Base-by-base conservation (phyloP, 306 rosid species). In the Rosa persica region DNA sequence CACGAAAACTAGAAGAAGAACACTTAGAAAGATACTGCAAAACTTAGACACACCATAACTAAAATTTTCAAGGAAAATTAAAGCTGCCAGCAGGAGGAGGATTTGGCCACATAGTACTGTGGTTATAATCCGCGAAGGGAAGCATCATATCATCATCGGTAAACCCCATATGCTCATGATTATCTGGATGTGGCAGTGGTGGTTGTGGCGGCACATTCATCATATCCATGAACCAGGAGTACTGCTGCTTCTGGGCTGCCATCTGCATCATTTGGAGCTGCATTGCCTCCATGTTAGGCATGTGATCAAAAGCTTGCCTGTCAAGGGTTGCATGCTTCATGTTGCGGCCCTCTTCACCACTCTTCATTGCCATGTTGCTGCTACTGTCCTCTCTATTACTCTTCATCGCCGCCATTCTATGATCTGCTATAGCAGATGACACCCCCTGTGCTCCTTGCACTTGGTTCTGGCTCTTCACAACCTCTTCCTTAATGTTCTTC, bases 81-180 rank as follows among this genome's bases (percentile, higher is more conserved):
- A 25, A 74, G 15, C 70, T 3, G n/a, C 12, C 10, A 58, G 36
- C 65, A 62, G 16, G 39, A 62, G 67, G 42, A 12, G 72, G 80
- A 62, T 44, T 78, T 3, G 82, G 58, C 83, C 80, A 74, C 47
- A 79, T 60, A 19, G 73, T 23, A 62, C 64, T 49, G 48, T 40
- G 57, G 69, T 12, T 64, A 11, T 34, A 71, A 27, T 84, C 80
- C 8, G 36, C 78, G 16, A 67, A 75, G 2, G 77, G 68, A 39
- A 72, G 44, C 19, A 79, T 47, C 77, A 80, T n/a, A 12, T 84
- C 84, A 19, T 77, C 82, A 22, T 61, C 77, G 10, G 70, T 76
- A 34, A 76, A 67, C 30, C 55, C 82, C 67, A 73, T 22, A 8
- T 68, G 67, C 73, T 47, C 58, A 20, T 55, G 61, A 8, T 27